These are phyloP conservation scores for Podaxis sp. DNA, from an alignment of 768 basidiomycete species.

Conservation along the genomic window DNA sequence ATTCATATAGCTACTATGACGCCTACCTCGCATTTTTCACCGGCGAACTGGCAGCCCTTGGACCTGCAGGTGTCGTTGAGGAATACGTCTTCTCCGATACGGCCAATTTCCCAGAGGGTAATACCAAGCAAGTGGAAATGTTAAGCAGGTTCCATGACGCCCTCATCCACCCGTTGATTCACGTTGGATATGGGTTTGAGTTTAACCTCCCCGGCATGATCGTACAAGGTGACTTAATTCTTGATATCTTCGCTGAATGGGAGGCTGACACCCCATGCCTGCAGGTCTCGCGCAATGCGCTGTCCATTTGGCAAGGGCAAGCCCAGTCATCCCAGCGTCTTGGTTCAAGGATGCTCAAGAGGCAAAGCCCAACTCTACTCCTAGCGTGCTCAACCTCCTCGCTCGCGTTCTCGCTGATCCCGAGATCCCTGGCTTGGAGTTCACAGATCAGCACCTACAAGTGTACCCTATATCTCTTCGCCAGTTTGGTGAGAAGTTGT, in stretches of 20 bases:
- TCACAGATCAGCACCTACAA: not conserved
- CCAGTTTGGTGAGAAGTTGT: constrained; percentile 38
- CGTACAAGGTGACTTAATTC: constrained; percentile 49
- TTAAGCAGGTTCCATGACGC: constrained; percentile 55
- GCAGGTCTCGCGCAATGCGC: constrained; percentile 58
- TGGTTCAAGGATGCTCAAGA: constrained; percentile 17
- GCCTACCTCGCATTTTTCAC: too few species aligned
- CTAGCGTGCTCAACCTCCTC: constrained; percentile 5
- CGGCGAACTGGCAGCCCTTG: constrained; percentile 42
- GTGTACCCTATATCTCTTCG: constrained; percentile 29
- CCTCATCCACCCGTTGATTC: constrained; percentile 64
- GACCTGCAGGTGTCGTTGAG: constrained; percentile 45
- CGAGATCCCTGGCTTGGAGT: not conserved
- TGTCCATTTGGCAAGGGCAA: constrained; percentile 34
- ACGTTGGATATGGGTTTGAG: constrained; percentile 62
- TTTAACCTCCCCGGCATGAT: constrained; percentile 58
- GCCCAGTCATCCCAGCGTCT: constrained; percentile 24
- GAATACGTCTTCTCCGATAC: constrained; percentile 56
- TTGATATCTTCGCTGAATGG: not conserved
- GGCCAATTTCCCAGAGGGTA: constrained; percentile 40
- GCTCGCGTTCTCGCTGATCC: constrained; percentile 13
- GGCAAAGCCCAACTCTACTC: not conserved
- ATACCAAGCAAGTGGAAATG: constrained; percentile 32
- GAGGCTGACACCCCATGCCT: not conserved
- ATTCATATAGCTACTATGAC: constrained; percentile 48